Evolutionary conservation across 2,329 filamentous ascomycete genomes (phyloP).

Genomic region (Mariannaea elegans): DNA sequence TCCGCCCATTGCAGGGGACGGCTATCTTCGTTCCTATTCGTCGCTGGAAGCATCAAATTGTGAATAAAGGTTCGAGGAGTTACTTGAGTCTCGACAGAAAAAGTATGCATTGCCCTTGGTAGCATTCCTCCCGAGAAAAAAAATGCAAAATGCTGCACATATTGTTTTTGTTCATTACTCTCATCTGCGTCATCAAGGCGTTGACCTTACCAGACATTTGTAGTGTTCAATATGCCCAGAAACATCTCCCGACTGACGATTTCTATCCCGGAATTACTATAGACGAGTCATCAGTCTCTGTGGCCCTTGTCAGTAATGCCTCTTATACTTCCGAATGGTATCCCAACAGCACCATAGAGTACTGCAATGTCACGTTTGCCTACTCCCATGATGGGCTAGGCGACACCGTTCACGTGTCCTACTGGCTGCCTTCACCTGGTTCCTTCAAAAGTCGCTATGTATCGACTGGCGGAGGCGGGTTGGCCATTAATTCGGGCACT

Average conservation of each 20-base stretch:
- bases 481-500: conserved; percentile 50
- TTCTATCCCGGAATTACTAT: conserved; percentile 9
- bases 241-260: neutral
- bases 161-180: neutral
- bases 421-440: conserved; percentile 11
- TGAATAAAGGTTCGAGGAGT: too few species aligned
- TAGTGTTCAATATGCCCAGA: conserved; percentile 1
- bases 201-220: conserved; percentile 2
- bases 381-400: conserved; percentile 10
- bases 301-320: neutral
- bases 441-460: conserved; percentile 14
- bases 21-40: conserved; percentile 11
- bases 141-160: neutral
- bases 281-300: conserved; percentile 1
- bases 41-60: too few species aligned
- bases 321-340: conserved; percentile 14
- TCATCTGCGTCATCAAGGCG: neutral
- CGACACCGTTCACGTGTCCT: conserved; percentile 13
- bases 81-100: neutral
- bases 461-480: conserved; percentile 45
- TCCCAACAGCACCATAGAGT: conserved; percentile 8
- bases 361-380: conserved; percentile 18
- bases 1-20: neutral
- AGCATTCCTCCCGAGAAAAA: neutral
- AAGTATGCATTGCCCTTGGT: too few species aligned